Evolutionary conservation across 345 rosid genomes (phyloP), one percentile per base, ranked within the genome.

Genomic region (Arabidopsis arenosa): DNA sequence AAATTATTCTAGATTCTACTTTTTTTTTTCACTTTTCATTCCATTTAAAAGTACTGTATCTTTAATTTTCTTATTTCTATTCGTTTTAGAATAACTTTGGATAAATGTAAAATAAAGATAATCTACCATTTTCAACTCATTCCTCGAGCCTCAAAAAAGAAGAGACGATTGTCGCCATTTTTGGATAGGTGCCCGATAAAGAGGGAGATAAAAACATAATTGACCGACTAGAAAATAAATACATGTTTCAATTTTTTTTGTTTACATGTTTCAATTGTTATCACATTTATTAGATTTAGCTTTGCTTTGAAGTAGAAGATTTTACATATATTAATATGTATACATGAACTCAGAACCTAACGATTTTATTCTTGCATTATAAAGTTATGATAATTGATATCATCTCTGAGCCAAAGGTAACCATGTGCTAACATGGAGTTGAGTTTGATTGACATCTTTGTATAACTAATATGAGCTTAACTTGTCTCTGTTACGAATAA

Each of bases 341-440:
- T 48, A 32, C 23, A 68, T 59, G 59, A 33, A 58, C 8, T 11
- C 11, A 5, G 5, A 65, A 74, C 21, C 56, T 35, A 65, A 45
- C 40, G 67, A 67, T 67, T 75, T 49, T 67, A 40, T 68, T 51
- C 40, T 75, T 59, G 32, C 39, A 59, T 43, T 32, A 43, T 53
- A 36, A 44, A 69, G 28, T 43, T 44, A 28, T 28, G 18, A 66
- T 41, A 18, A 61, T 59, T 60, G 69, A 75, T 45, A 57, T 66
- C 47, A 57, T 66, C 10, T 68, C 9, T 74, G 33, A 66, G 35
- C 40, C 57, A 63, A 76, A 45, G 53, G 66, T 63, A 44, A 45
- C 64, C 80, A 76, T 70, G 80, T 70, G 70, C 79, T 53, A 75
- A 51, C 74, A 51, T 58, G 79, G 21, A 44, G 66, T 57, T 60